phyloP scores from a whole-genome alignment of 306 rosid species.

The Abrus precatorius region DNA sequence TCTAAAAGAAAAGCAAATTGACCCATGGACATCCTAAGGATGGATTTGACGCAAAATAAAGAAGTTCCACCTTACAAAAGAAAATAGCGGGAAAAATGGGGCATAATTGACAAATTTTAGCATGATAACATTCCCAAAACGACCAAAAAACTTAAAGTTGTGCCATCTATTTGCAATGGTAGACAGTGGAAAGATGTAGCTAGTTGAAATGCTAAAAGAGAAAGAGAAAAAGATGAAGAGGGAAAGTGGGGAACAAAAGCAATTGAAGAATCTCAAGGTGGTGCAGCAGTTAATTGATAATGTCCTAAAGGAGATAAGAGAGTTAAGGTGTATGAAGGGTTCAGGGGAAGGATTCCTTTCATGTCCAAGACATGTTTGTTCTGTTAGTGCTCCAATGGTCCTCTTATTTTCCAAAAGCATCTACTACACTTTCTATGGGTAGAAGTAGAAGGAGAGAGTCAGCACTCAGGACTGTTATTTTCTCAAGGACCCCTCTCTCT shows the following conservation, averaged over 20 bases:
- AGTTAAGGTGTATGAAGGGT: not conserved
- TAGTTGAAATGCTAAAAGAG: conserved; percentile 46
- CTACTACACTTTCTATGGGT: conserved; percentile 45
- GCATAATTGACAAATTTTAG: conserved; percentile 16
- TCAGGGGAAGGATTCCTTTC: conserved; percentile 44
- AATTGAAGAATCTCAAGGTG: conserved; percentile 58
- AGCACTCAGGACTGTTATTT: conserved; percentile 24
- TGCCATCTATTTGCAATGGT: conserved; percentile 31
- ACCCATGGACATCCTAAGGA: not conserved
- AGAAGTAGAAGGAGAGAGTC: not conserved
- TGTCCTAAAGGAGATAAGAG: conserved; percentile 40
- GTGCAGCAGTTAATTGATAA: conserved; percentile 27
- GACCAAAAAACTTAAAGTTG: conserved; percentile 39
- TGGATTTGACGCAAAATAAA: conserved; percentile 51
- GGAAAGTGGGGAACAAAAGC: conserved; percentile 48
- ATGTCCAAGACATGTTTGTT: conserved; percentile 63
- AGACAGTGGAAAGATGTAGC: conserved; percentile 42
- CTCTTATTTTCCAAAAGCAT: conserved; percentile 56
- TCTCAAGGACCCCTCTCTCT: conserved; percentile 32
- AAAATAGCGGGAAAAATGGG: not conserved
- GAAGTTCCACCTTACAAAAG: conserved; percentile 7
- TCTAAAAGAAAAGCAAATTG: no score
- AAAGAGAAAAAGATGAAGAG: conserved; percentile 21
- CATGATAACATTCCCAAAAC: conserved; percentile 47
- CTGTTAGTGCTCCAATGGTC: conserved; percentile 59